Conservation (phyloP, 2,329 filamentous ascomycete species). For the Simplicillium aogashimaense region DNA sequence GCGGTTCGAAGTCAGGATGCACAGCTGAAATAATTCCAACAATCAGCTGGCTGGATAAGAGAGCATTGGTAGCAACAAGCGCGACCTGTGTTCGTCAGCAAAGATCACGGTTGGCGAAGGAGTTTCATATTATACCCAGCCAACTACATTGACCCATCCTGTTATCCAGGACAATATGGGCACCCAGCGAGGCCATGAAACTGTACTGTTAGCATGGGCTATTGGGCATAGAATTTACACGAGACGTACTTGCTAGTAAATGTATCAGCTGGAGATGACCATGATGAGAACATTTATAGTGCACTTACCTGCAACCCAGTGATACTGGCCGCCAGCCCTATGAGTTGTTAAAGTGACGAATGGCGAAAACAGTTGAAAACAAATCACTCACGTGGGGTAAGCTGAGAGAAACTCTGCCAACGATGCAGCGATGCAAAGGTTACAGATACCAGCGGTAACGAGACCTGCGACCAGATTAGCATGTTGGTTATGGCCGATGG, state of each 20-base stretch:
- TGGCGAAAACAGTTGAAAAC: background rate
- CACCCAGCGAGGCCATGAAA: conserved; percentile 14
- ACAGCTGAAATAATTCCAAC: conserved; percentile 54
- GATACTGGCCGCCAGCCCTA: conserved; percentile 50
- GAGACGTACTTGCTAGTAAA: conserved; percentile 3
- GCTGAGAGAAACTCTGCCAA: conserved; percentile 61
- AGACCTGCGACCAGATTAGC: conserved; percentile 10
- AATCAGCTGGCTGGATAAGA: conserved; percentile 57
- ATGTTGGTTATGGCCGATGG: background rate
- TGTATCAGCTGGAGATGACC: conserved; percentile 34
- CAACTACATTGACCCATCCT: conserved; percentile 57
- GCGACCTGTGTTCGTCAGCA: conserved; percentile 28
- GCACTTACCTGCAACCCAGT: conserved; percentile 52
- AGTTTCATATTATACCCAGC: conserved; percentile 33
- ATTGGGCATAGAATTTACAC: no score
- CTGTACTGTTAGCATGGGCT: background rate
- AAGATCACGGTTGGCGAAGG: background rate
- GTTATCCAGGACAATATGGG: conserved; percentile 20
- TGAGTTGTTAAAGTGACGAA: background rate
- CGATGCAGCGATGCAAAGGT: conserved; percentile 44
- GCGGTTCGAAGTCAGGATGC: conserved; percentile 41
- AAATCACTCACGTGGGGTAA: conserved; percentile 31
- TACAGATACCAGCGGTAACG: conserved; percentile 22
- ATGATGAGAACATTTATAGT: conserved; percentile 43
- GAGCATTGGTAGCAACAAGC: conserved; percentile 56